Evolutionary conservation across 306 rosid genomes (phyloP), one percentile per base, ranked within the genome.

Genomic region (Inga laurina): DNA sequence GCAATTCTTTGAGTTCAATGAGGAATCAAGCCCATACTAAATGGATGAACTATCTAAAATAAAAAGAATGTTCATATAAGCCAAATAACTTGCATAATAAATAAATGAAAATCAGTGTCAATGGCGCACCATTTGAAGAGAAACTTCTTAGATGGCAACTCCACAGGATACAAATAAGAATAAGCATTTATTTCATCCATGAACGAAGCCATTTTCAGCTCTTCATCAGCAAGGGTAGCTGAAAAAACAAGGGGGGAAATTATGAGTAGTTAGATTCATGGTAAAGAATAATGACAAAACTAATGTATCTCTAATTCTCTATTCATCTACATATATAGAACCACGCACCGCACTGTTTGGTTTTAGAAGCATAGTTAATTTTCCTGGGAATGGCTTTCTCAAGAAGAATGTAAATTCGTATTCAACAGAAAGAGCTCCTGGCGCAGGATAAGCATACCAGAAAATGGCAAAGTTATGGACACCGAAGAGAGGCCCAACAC

Each of bases 101-200:
- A 54, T 10, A 5, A 22, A 79, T 54, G 11, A 71, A 52, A 76
- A 32, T 45, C 16, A 3, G 62, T 35, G 75, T 78, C 75, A 41
- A 76, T 78, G 64, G 27, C 87, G 67, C 89, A 94, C 99, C 99
- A 96, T 89, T 92, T 96, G 89, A 96, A 90, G 80, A 82, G 30
- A 74, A 88, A 82, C 41, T 94, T 87, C 80, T 90, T 80, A 74
- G 99, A 91, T 64, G 94, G 95, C 85, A 90, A 74, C 86, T 94
- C 92, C 81, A 87, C 32, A 8, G 99, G 99, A 78, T 92, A 96
- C 22, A 81, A 56, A 89, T 94, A 96, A 82, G 97, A 92, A 84
- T 91, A 96, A 51, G 95, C 90, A 86, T 96, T 96, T 74, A 83
- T 77, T 76, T 92, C 97, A 85, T 96, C 99, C 41, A 73, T 21